These are phyloP conservation scores for Chiua virens DNA, from an alignment of 768 basidiomycete genomes.

Conservation along the genomic window DNA sequence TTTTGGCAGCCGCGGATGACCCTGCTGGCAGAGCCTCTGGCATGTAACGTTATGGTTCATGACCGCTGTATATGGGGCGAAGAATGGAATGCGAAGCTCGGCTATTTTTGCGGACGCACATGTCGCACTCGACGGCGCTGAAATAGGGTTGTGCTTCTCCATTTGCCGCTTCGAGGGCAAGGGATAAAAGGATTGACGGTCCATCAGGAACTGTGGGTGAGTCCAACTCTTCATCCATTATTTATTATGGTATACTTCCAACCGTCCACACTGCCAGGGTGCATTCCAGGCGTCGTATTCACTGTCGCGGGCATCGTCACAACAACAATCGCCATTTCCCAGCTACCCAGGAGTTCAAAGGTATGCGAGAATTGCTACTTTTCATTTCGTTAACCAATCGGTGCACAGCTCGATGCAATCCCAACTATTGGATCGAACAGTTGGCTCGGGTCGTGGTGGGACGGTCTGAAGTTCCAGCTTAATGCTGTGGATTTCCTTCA, in stretches of 20 bases:
- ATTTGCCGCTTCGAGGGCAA: background rate
- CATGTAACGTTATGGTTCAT: too few relatives aligned
- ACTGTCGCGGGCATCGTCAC: conserved; percentile 3
- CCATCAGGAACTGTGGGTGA: background rate
- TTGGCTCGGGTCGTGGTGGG: conserved; percentile 29
- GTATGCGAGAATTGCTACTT: background rate
- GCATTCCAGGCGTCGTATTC: background rate
- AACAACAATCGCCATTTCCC: conserved; percentile 3
- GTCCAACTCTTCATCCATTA: conserved; percentile 7
- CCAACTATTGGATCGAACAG: conserved; percentile 30
- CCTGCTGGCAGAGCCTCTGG: background rate
- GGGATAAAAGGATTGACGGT: background rate
- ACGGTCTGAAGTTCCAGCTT: conserved; percentile 16
- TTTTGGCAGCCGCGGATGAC: background rate
- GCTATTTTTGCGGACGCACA: background rate
- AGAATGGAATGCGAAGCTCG: conserved; percentile 2
- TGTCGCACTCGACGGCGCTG: background rate
- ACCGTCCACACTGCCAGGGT: conserved; percentile 1
- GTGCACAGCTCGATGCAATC: conserved; percentile 26
- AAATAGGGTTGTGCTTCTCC: conserved; percentile 4
- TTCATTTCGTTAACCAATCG: background rate
- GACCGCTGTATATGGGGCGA: background rate
- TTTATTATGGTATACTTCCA: background rate
- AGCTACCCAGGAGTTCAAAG: background rate
- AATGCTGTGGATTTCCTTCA: conserved; percentile 26